Evolutionary conservation across 2,329 filamentous ascomycete species (phyloP), one percentile per base, ranked within the genome.

Genomic region (Cladorrhinum sp.): DNA sequence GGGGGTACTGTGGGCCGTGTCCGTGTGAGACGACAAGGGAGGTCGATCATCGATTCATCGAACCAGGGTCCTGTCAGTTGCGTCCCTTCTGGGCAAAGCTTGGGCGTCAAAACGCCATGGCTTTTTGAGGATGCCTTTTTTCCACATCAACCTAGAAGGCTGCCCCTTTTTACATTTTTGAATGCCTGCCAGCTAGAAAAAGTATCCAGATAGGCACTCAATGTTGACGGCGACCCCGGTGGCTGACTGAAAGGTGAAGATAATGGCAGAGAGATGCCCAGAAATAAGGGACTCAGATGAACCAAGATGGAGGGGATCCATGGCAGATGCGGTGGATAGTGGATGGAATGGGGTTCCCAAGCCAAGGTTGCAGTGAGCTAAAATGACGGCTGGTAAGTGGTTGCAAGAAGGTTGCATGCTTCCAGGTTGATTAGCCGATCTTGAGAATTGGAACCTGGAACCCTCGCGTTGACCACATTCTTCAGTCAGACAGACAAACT

Each of bases 1-100:
- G 50, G 51, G 21, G 53, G 59, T 55, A 49, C 62, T 61, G 61
- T 63, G 63, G 61, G 59, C 57, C 63, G 5, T 54, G 42, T 46
- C 16, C 16, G 36, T 42, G 36, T 14, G 39, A 55, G 58, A 33
- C 28, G 51, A 56, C 26, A 33, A n/a, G 36, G 57, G 33, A 36
- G 50, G 57, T 53, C 39, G 52, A 61, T 58, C 55, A 60, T 54
- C 53, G 55, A 51, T 28, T 57, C 51, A 60, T 48, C 55, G 55
- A 33, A 36, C 57, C 51, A 57, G 59, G 33, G 54, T 52, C 42
- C 10, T 14, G 5, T 42, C 36, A n/a, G n/a, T n/a, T n/a, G 6
- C 36, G 3, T 8, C 36, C 36, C 18, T 9, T 28, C 49, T 49
- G 56, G 51, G 36, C 52, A 57, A 46, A 46, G 56, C 30, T 57